A percentile compares a stretch with the other conserved stretches of the same genome.
Evolutionary conservation across 495 filamentous ascomycete species (phyloP).

Genomic region (Neurospora africana): DNA sequence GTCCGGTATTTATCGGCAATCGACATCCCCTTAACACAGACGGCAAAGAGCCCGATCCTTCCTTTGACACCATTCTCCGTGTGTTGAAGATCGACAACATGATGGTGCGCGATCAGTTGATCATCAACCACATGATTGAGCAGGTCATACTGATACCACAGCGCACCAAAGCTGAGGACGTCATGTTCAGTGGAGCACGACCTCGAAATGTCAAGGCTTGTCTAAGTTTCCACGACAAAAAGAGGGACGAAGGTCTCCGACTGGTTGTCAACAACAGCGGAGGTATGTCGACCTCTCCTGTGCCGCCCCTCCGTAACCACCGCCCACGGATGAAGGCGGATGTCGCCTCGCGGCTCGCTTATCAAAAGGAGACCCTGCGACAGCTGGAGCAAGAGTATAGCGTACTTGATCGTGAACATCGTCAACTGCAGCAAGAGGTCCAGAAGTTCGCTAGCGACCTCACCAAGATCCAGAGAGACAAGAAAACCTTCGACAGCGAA

Average conservation of each 20-base stretch:
- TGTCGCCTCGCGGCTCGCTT: constrained; percentile 53
- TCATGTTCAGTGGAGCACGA: constrained; percentile 54
- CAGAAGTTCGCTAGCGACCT: constrained; percentile 50
- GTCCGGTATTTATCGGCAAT: constrained; percentile 57
- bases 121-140: constrained; percentile 76
- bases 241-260: constrained; percentile 52
- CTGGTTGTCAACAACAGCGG: constrained; percentile 43
- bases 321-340: constrained; percentile 74
- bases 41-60: constrained; percentile 58
- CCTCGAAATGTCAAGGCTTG: constrained; percentile 65
- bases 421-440: constrained; percentile 40
- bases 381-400: constrained; percentile 36
- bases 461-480: constrained; percentile 40
- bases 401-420: constrained; percentile 23
- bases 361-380: constrained; percentile 29
- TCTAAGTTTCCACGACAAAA: constrained; percentile 48
- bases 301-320: constrained; percentile 20
- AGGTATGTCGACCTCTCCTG: constrained; percentile 20
- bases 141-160: constrained; percentile 69
- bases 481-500: constrained; percentile 13
- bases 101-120: constrained; percentile 64
- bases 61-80: constrained; percentile 66
- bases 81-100: constrained; percentile 75
- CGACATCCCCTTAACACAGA: constrained; percentile 48
- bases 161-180: constrained; percentile 50